Percentiles rank a stretch among this genome's conserved stretches.
phyloP scores from a whole-genome alignment of 139 green algal species.

The Desmodesmus armatus region DNA sequence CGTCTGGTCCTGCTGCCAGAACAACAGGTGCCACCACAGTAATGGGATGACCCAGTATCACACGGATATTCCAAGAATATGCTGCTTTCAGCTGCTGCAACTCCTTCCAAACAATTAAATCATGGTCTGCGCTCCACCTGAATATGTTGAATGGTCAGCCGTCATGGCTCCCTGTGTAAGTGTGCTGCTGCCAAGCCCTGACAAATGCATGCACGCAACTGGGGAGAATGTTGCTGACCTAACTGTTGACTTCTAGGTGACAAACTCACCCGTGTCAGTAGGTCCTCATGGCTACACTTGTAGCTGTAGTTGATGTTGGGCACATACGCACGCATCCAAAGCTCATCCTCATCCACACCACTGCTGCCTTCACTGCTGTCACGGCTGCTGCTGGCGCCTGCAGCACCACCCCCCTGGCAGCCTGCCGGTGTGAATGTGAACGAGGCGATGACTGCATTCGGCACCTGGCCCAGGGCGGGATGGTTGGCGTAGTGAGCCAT shows the following conservation, averaged over 20 bases:
- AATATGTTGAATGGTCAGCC: too few species aligned
- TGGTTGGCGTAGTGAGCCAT: conserved; percentile 80
- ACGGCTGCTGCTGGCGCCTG: conserved; percentile 25
- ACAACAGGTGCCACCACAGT: background rate
- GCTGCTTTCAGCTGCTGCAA: too few species aligned
- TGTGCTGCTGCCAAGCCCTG: too few species aligned
- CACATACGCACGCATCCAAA: conserved; percentile 57
- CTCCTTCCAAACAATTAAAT: too few species aligned
- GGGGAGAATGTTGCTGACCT: too few species aligned
- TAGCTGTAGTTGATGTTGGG: conserved; percentile 50
- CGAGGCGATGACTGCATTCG: conserved; percentile 72
- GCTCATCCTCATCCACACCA: background rate
- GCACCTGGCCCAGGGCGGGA: conserved; percentile 49
- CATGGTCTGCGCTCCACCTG: too few species aligned
- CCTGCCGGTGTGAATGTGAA: conserved; percentile 50
- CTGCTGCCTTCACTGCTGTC: conserved; percentile 11
- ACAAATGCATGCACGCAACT: too few species aligned
- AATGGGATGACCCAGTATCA: background rate
- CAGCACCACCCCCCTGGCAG: background rate
- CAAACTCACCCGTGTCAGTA: conserved; percentile 9
- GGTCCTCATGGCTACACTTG: background rate
- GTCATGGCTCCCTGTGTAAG: too few species aligned
- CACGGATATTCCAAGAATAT: too few species aligned
- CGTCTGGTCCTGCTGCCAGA: background rate
- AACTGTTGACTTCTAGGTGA: too few species aligned